Evolutionary conservation across 805 yeast species (phyloP).

Genomic region (Lipomyces starkeyi): DNA sequence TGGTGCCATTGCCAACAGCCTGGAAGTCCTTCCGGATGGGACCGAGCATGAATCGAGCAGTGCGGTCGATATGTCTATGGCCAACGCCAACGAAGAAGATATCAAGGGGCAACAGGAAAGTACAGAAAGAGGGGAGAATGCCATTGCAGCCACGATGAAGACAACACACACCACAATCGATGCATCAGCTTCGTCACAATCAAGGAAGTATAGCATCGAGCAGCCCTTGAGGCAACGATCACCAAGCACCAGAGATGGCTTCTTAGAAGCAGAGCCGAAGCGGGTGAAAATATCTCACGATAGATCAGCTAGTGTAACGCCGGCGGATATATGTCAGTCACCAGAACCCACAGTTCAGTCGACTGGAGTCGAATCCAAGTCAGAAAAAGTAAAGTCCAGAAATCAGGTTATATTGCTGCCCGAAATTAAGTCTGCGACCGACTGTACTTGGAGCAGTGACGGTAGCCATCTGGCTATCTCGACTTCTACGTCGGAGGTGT

Average conservation of each 20-base stretch:
- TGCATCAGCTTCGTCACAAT: background rate
- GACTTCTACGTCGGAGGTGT: conserved; percentile 17
- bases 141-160: background rate
- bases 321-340: conserved; percentile 3
- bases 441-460: conserved; percentile 25
- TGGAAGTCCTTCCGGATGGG: conserved; percentile 5
- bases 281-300: conserved; percentile 23
- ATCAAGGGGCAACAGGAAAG: background rate
- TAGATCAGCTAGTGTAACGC: conserved; percentile 14
- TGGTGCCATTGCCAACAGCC: background rate
- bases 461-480: conserved; percentile 24
- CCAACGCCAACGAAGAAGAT: background rate
- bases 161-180: background rate
- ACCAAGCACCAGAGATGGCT: background rate
- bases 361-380: background rate
- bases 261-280: conserved; percentile 8
- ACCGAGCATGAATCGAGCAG: background rate
- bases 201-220: background rate
- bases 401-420: background rate
- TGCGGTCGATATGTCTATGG: background rate
- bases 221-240: background rate
- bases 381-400: background rate
- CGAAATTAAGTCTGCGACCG: conserved; percentile 12
- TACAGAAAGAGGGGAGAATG: background rate
- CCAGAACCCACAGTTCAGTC: conserved; percentile 5